Evolutionary conservation across 1,284 basidiomycete species (phyloP).

Genomic region (Quambalaria eucalypti): DNA sequence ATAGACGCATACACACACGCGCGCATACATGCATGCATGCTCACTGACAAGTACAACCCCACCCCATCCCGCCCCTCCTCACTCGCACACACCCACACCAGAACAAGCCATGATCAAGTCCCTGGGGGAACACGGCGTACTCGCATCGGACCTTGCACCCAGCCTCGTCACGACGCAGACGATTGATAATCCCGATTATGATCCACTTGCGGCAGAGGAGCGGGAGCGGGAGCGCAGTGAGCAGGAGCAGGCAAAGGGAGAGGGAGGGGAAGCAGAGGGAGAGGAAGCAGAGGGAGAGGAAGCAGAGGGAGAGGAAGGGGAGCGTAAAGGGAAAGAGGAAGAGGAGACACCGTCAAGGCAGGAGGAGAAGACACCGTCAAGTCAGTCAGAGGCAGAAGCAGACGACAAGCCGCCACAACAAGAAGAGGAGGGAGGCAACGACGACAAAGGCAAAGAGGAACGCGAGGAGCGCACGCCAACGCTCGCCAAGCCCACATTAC

Average conservation of each 20-base stretch:
- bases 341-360: too few species aligned
- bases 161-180: slow-evolving; percentile 42
- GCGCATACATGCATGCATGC: too few species aligned
- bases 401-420: too few species aligned
- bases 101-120: slow-evolving; percentile 47
- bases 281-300: slow-evolving; percentile 1
- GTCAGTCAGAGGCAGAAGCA: too few species aligned
- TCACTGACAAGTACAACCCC: neutral
- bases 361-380: too few species aligned
- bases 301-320: slow-evolving; percentile 12
- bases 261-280: slow-evolving; percentile 1
- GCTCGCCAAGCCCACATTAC: too few species aligned
- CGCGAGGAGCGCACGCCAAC: too few species aligned
- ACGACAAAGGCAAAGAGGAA: too few species aligned
- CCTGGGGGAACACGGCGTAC: slow-evolving; percentile 39
- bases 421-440: too few species aligned
- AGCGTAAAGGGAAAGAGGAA: slow-evolving; percentile 8
- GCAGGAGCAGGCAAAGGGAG: neutral
- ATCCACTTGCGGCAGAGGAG: slow-evolving; percentile 18
- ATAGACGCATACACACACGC: too few species aligned
- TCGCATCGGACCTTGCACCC: slow-evolving; percentile 39
- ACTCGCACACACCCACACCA: neutral
- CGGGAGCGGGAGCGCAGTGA: slow-evolving; percentile 7
- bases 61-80: neutral
- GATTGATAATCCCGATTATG: slow-evolving; percentile 43